phyloP scores from a whole-genome alignment of 768 basidiomycete species.

The Lentinula guzmanii region DNA sequence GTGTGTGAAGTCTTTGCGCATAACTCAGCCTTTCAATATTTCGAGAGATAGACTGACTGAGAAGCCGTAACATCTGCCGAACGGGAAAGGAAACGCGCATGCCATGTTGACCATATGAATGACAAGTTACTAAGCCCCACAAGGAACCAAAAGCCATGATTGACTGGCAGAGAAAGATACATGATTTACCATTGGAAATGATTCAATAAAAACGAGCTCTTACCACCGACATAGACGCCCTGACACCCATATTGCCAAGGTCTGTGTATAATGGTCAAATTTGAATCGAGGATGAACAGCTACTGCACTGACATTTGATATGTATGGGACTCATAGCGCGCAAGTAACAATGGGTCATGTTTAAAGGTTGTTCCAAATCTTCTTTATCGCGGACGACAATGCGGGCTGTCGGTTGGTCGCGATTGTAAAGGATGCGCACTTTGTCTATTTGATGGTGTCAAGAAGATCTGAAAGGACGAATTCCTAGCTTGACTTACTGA shows the following conservation, averaged over 20 bases:
- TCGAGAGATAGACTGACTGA: conserved; percentile 74
- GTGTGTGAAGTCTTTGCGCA: conserved; percentile 64
- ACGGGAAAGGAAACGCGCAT: conserved; percentile 85
- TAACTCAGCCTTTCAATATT: conserved; percentile 79
- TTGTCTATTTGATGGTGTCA: conserved; percentile 41
- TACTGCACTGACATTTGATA: conserved; percentile 51
- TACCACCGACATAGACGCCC: conserved; percentile 83
- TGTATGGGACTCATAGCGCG: conserved; percentile 89
- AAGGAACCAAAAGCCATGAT: conserved; percentile 74
- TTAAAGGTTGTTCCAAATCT: conserved; percentile 67
- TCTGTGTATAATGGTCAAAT: conserved; percentile 29
- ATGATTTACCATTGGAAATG: neutral
- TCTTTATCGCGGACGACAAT: conserved; percentile 56
- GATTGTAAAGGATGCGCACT: conserved; percentile 71
- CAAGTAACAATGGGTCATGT: conserved; percentile 81
- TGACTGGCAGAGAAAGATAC: conserved; percentile 34
- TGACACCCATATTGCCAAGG: conserved; percentile 75
- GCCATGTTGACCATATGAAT: conserved; percentile 70
- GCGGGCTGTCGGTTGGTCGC: conserved; percentile 65
- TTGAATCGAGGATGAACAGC: conserved; percentile 1
- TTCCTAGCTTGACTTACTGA: conserved; percentile 37
- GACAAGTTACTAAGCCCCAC: conserved; percentile 79
- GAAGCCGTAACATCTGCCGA: conserved; percentile 72
- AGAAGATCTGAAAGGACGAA: neutral
- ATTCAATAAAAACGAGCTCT: conserved; percentile 17